A percentile compares a stretch with the other conserved stretches of the same genome.
Evolutionary conservation across 768 basidiomycete species (phyloP).

Genomic region (Lactarius tabidus): DNA sequence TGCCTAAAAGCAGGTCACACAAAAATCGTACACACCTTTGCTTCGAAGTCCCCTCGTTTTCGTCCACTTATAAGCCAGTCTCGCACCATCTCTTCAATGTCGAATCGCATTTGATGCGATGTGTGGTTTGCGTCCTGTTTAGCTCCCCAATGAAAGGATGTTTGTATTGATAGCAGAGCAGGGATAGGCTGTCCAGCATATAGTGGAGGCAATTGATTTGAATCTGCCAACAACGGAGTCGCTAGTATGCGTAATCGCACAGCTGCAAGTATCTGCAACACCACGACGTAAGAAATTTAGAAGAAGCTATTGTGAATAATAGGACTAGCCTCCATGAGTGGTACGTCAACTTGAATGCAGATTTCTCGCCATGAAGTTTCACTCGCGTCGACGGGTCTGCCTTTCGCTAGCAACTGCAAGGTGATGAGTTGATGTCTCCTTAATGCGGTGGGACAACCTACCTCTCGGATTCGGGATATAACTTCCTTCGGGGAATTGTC

Average conservation of each 20-base stretch:
- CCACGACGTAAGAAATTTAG: slow-evolving; percentile 16
- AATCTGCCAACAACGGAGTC: slow-evolving; percentile 40
- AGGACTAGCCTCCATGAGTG: slow-evolving; percentile 64
- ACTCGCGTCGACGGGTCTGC: slow-evolving; percentile 37
- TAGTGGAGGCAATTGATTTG: slow-evolving; percentile 31
- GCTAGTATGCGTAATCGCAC: slow-evolving; percentile 48
- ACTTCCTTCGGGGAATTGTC: slow-evolving; percentile 31
- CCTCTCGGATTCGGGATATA: slow-evolving; percentile 34
- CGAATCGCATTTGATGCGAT: slow-evolving; percentile 64
- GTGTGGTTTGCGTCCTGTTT: slow-evolving; percentile 37
- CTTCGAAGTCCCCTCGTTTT: slow-evolving; percentile 80
- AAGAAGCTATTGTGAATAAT: not conserved
- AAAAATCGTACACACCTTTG: slow-evolving; percentile 48
- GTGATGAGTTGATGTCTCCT: slow-evolving; percentile 26
- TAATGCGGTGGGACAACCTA: slow-evolving; percentile 33
- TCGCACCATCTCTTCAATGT: slow-evolving; percentile 72
- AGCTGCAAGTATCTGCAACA: slow-evolving; percentile 59
- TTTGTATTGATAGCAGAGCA: slow-evolving; percentile 59
- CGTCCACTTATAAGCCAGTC: slow-evolving; percentile 90
- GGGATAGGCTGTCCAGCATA: slow-evolving; percentile 89
- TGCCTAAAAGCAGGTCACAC: not conserved
- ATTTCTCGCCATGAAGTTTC: slow-evolving; percentile 63
- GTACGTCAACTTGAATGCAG: slow-evolving; percentile 81
- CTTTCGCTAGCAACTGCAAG: slow-evolving; percentile 36
- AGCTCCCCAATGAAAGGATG: slow-evolving; percentile 75